Percentiles rank a stretch among this genome's conserved stretches.
These are phyloP conservation scores for Colletotrichum ledebouriae DNA, from an alignment of 2,329 filamentous ascomycete species.

Conservation along the genomic window DNA sequence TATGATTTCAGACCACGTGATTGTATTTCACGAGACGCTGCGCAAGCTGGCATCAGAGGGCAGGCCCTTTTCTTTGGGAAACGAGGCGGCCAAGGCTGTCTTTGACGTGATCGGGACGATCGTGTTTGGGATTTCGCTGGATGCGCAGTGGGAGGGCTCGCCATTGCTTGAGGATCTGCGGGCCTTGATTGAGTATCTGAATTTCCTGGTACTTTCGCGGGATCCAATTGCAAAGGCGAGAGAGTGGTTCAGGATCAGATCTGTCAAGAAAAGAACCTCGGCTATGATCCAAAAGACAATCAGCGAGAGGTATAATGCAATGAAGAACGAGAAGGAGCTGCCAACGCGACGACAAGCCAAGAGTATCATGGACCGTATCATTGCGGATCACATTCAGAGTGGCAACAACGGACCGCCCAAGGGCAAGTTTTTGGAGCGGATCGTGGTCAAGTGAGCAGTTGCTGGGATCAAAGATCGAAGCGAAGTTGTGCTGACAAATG, in stretches of 20 bases:
- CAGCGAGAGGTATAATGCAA: slow-evolving; percentile 10
- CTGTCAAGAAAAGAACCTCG: not conserved
- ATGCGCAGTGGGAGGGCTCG: slow-evolving; percentile 43
- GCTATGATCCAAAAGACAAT: slow-evolving; percentile 15
- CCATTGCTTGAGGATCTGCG: slow-evolving; percentile 41
- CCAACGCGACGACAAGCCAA: slow-evolving; percentile 36
- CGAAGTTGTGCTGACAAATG: not conserved
- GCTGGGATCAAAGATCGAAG: not conserved
- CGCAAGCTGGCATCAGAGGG: slow-evolving; percentile 30
- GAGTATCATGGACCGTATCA: slow-evolving; percentile 46
- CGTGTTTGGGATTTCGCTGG: slow-evolving; percentile 42
- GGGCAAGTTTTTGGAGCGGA: slow-evolving; percentile 42
- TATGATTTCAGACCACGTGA: slow-evolving; percentile 45
- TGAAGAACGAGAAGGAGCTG: slow-evolving; percentile 38
- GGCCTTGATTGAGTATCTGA: slow-evolving; percentile 14
- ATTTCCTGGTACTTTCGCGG: slow-evolving; percentile 17
- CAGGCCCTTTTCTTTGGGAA: slow-evolving; percentile 43
- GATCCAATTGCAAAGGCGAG: slow-evolving; percentile 9
- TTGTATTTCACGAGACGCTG: slow-evolving; percentile 43
- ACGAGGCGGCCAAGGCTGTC: slow-evolving; percentile 44
- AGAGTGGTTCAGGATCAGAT: not conserved
- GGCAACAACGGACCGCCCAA: slow-evolving; percentile 27
- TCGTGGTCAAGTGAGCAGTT: slow-evolving; percentile 19
- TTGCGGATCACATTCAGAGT: slow-evolving; percentile 42
- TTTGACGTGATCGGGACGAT: slow-evolving; percentile 45